Base-by-base conservation (phyloP, 345 rosid species). In the Salix arbutifolia region DNA sequence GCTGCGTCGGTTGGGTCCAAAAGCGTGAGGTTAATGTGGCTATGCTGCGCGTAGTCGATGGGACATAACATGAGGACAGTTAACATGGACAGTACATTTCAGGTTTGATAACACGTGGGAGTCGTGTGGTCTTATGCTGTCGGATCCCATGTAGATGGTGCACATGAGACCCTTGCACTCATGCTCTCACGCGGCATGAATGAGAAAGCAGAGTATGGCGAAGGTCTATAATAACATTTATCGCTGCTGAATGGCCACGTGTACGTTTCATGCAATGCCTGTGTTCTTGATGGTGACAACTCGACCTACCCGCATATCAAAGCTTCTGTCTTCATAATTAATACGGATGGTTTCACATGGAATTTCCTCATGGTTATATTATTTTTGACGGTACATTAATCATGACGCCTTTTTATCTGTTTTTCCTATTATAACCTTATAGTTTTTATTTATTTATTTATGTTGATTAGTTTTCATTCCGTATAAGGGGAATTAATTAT, bases 311-410 rank as follows among this genome's bases (percentile, higher is more conserved):
- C 76, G 72, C 77, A 30, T 23, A 33, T 38, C 79, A 37, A 76
- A 67, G 67, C 28, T 19, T 69, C 65, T 70, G 71, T 65, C 33
- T 69, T 65, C 42, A 60, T 70, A 60, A 30, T 74, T 12, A 18
- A 70, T 60, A 26, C 33, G 7, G 8, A 48, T 70, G 40, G 31
- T 21, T 52, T 62, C 79, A 84, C 81, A 81, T 84, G 84, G 81
- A 72, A 23, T 73, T 23, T 60, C 40, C 11, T 60, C 14, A 21
- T 19, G 31, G 35, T 33, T 21, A 69, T 40, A 23, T 3, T 21
- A 2, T 16, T 14, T 3, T 30, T 7, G 3, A 48, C 74, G 7
- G 46, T 37, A 12, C 69, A n/a, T 5, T 21, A 1, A 52, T 69
- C 2, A 19, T 25, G 5, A 28, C 9, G 9, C 4, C 0, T 38